Evolutionary conservation across 768 basidiomycete genomes (phyloP).

Genomic region (Panellus pusillus): DNA sequence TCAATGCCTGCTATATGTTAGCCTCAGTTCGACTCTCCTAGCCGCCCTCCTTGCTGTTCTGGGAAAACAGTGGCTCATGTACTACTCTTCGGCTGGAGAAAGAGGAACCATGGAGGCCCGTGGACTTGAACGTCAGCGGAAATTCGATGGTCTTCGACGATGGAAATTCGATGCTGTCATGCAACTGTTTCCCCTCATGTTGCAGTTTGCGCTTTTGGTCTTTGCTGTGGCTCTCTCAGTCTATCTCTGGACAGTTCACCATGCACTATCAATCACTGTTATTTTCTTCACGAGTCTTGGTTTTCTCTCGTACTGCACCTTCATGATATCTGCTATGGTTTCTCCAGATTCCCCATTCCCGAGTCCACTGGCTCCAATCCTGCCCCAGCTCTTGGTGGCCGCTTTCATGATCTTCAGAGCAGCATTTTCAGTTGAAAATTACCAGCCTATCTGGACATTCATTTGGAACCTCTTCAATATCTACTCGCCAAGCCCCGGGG

Average conservation of each 20-base stretch:
- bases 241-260: background rate
- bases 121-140: slow-evolving; percentile 1
- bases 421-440: background rate
- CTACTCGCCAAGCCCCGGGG: no score
- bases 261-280: background rate
- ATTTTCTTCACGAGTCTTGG: background rate
- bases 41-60: slow-evolving; percentile 2
- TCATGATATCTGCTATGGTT: background rate
- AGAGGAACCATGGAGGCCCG: background rate
- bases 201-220: slow-evolving; percentile 2
- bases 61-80: slow-evolving; percentile 11
- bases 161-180: slow-evolving; percentile 4
- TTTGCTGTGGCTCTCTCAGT: background rate
- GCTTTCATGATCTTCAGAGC: background rate
- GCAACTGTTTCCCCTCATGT: background rate
- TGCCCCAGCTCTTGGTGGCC: background rate
- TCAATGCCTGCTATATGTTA: slow-evolving; percentile 1
- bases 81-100: background rate
- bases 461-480: background rate
- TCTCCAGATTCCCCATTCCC: slow-evolving; percentile 1
- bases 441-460: no score
- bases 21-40: background rate
- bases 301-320: background rate
- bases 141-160: no score
- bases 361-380: background rate